These are phyloP conservation scores for Pseudogymnoascus sp. DNA, from an alignment of 2,329 filamentous ascomycete species.

Conservation along the genomic window DNA sequence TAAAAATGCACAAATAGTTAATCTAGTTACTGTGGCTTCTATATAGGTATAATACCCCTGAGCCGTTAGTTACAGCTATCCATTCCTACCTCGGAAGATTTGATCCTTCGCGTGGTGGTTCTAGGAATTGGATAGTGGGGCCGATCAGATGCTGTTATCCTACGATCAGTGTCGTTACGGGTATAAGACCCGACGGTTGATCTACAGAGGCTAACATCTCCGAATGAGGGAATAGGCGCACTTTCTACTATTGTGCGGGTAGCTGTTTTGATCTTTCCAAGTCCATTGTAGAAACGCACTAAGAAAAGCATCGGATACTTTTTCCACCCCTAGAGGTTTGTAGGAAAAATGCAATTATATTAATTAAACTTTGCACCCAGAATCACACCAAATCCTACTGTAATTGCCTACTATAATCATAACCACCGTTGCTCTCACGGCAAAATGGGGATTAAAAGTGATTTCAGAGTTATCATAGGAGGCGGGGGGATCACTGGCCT, in stretches of 20 bases:
- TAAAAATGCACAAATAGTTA: background rate
- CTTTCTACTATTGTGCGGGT: background rate
- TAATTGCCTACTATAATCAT: background rate
- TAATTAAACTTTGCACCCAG: background rate
- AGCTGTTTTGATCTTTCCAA: background rate
- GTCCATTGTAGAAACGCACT: background rate
- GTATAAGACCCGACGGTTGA: background rate
- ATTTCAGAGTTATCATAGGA: slow-evolving; percentile 33
- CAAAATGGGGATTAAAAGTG: background rate
- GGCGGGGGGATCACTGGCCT: slow-evolving; percentile 41
- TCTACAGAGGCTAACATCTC: background rate
- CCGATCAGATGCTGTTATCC: too few relatives aligned
- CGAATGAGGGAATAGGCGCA: background rate
- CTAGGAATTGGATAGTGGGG: too few relatives aligned
- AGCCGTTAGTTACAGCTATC: too few relatives aligned
- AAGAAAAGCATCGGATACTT: background rate
- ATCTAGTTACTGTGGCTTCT: background rate
- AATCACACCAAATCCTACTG: background rate
- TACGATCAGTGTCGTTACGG: background rate
- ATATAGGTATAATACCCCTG: background rate
- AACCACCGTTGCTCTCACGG: background rate
- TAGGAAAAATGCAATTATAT: background rate
- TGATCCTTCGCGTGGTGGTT: too few relatives aligned
- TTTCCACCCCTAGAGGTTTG: background rate
- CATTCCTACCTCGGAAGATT: too few relatives aligned